Conservation (phyloP, 1,139 yeast species). For the Protomyces lactucae-debilis region DNA sequence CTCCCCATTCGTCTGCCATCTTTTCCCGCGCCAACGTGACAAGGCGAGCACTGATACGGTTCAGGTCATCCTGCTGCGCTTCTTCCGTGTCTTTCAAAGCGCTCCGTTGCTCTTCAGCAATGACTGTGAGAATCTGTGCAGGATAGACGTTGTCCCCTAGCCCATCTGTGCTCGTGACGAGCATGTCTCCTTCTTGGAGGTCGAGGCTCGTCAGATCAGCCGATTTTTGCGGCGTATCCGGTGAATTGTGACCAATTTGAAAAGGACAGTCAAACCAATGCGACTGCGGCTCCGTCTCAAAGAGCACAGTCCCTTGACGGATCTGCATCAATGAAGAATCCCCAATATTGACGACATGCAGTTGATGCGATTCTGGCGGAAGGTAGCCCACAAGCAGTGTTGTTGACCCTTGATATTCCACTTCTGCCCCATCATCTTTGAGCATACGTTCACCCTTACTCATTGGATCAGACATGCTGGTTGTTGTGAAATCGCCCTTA, state of each 20-base stretch:
- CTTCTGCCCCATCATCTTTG: conserved; percentile 20
- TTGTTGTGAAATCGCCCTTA: conserved; percentile 17
- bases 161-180: conserved; percentile 31
- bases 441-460: conserved; percentile 10
- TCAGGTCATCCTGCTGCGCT: conserved; percentile 1
- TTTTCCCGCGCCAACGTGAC: conserved; percentile 25
- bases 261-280: conserved; percentile 32
- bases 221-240: conserved; percentile 27
- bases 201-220: conserved; percentile 10
- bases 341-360: conserved; percentile 29
- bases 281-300: conserved; percentile 30
- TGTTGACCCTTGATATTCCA: conserved; percentile 22
- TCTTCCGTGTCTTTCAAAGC: background rate
- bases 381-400: conserved; percentile 14
- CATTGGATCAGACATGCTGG: conserved; percentile 26
- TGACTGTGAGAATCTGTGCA: conserved; percentile 27
- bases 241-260: conserved; percentile 31
- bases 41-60: conserved; percentile 15
- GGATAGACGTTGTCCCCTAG: conserved; percentile 31
- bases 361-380: conserved; percentile 5
- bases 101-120: conserved; percentile 17
- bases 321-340: conserved; percentile 29
- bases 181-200: conserved; percentile 24
- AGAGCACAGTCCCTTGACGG: conserved; percentile 27
- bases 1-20: conserved; percentile 30